Percentiles rank a stretch among this genome's conserved stretches.
phyloP scores from a whole-genome alignment of 441 rosid species.

The Pelargonium myrrhifolium region DNA sequence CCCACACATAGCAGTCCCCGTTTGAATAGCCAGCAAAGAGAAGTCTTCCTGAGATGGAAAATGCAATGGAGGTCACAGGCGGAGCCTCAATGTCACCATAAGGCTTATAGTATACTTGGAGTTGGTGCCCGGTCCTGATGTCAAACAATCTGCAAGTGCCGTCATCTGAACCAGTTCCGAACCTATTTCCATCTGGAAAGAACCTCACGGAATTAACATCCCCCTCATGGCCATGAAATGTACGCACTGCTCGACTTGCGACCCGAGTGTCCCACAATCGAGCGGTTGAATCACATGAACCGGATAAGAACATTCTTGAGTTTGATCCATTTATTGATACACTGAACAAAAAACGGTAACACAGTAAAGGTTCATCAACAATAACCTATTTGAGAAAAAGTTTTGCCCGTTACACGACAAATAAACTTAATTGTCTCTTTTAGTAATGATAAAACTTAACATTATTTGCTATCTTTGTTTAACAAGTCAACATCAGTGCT shows the following conservation, averaged over 20 bases:
- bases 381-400: neutral
- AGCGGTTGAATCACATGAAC: conserved; percentile 90
- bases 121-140: conserved; percentile 87
- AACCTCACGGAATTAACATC: conserved; percentile 88
- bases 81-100: conserved; percentile 43
- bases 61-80: conserved; percentile 47
- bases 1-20: conserved; percentile 86
- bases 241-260: conserved; percentile 85
- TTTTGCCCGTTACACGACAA: neutral
- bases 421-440: neutral
- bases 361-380: neutral
- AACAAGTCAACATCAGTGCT: neutral
- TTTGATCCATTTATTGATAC: conserved; percentile 68
- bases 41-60: conserved; percentile 63
- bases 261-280: conserved; percentile 94
- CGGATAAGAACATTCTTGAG: conserved; percentile 80
- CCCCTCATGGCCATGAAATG: conserved; percentile 90
- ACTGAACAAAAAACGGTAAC: conserved; percentile 36
- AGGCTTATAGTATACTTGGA: conserved; percentile 64
- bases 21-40: conserved; percentile 80
- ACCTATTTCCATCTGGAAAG: conserved; percentile 96
- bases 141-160: conserved; percentile 95
- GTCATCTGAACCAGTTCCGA: conserved; percentile 95
- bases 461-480: neutral
- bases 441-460: neutral